phyloP scores from a whole-genome alignment of 306 rosid species.

The Trifolium pratense region DNA sequence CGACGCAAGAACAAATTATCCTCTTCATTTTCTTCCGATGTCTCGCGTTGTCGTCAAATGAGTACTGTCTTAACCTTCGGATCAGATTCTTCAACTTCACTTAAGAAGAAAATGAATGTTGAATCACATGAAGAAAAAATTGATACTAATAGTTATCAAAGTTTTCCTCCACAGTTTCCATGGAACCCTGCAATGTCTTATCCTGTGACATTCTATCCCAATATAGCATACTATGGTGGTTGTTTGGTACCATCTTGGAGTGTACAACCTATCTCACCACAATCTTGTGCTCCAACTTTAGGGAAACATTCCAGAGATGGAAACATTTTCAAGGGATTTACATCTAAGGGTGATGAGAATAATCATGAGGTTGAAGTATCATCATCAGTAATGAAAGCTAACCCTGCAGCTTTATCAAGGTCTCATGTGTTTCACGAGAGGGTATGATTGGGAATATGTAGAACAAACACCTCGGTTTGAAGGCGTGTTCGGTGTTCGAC shows the following conservation, averaged over 20 bases:
- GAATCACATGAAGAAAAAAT: slow-evolving; percentile 36
- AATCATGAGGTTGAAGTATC: slow-evolving; percentile 46
- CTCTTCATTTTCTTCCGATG: neutral
- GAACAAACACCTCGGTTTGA: neutral
- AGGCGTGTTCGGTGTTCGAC: neutral
- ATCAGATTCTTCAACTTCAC: slow-evolving; percentile 52
- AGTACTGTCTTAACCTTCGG: slow-evolving; percentile 62
- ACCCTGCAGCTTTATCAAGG: slow-evolving; percentile 84
- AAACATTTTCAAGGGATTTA: slow-evolving; percentile 52
- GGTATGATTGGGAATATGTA: slow-evolving; percentile 40
- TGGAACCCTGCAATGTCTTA: slow-evolving; percentile 56
- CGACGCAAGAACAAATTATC: slow-evolving; percentile 83
- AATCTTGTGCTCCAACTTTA: slow-evolving; percentile 48
- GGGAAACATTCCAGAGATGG: slow-evolving; percentile 84
- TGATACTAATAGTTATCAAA: slow-evolving; percentile 46
- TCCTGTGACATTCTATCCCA: slow-evolving; percentile 63
- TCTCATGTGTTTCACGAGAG: slow-evolving; percentile 72
- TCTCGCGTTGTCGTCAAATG: slow-evolving; percentile 56
- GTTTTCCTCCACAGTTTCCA: slow-evolving; percentile 57
- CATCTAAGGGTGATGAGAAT: slow-evolving; percentile 54
- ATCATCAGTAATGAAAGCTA: slow-evolving; percentile 66
- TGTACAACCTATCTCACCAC: slow-evolving; percentile 44
- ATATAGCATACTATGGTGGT: slow-evolving; percentile 66
- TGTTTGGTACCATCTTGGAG: slow-evolving; percentile 64
- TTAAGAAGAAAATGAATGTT: neutral